phyloP scores from a whole-genome alignment of 1,284 basidiomycete genomes.

The Quambalaria eucalypti region DNA sequence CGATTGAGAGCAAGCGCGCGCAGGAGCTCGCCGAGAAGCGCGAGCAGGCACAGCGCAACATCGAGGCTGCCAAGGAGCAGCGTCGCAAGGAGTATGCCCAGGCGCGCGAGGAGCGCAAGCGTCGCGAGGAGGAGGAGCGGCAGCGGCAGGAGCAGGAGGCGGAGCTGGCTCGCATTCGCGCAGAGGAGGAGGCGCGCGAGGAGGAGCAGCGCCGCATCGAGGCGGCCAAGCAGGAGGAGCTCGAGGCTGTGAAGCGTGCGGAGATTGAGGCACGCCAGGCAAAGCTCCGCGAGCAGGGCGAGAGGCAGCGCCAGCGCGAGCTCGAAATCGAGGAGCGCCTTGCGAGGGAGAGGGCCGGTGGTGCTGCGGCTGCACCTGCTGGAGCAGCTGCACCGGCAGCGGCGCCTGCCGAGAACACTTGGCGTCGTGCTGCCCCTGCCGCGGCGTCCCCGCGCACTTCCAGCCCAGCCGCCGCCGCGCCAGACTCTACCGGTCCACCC shows the following conservation, averaged over 20 bases:
- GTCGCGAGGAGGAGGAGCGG: slow-evolving; percentile 31
- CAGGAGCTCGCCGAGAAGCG: slow-evolving; percentile 63
- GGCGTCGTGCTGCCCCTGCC: slow-evolving; percentile 7
- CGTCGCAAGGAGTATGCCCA: slow-evolving; percentile 47
- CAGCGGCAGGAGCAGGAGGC: slow-evolving; percentile 25
- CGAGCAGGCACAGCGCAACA: slow-evolving; percentile 60
- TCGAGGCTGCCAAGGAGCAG: slow-evolving; percentile 77
- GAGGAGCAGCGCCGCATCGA: slow-evolving; percentile 36
- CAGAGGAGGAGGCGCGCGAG: slow-evolving; percentile 19
- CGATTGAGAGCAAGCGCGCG: slow-evolving; percentile 59
- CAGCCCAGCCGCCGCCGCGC: slow-evolving; percentile 2
- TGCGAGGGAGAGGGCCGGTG: slow-evolving; percentile 7
- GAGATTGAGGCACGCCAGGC: slow-evolving; percentile 42
- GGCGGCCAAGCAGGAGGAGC: slow-evolving; percentile 33
- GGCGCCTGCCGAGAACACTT: slow-evolving; percentile 2
- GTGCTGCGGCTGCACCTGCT: not conserved
- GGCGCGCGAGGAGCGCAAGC: slow-evolving; percentile 22
- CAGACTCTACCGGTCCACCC: not conserved
- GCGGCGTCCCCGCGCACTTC: slow-evolving; percentile 3
- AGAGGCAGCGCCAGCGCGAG: slow-evolving; percentile 35
- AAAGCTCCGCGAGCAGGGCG: slow-evolving; percentile 30
- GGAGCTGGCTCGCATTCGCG: slow-evolving; percentile 15
- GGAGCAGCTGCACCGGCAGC: slow-evolving; percentile 9
- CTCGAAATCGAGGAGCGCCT: slow-evolving; percentile 23
- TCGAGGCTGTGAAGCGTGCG: slow-evolving; percentile 42